Evolutionary conservation across 352 stramenopile species (phyloP), one percentile per base, ranked within the genome.

Genomic region (Saprolegnia parasitica): DNA sequence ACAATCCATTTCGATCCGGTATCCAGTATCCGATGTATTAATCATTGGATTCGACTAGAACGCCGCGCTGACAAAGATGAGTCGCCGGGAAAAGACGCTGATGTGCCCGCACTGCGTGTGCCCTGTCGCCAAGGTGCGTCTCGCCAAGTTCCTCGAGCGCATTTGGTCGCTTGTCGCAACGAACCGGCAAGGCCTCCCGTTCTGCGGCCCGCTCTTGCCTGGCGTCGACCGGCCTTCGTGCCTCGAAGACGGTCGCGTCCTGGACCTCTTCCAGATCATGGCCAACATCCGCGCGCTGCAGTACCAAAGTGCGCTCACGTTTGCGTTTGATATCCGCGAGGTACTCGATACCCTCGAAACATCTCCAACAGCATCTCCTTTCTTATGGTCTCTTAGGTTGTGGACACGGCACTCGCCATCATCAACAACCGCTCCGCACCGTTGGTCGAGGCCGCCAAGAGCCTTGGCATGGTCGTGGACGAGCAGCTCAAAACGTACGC

Each of bases 131-230:
- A 88, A 88, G 71, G 78, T 95, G 18, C 84, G 89, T 61, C 76
- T 95, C 32, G 84, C 78, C 1, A 92, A 89, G 71, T 74, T 81
- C 50, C 71, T 95, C 56, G 87, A 95, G 73, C 84, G 84, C 26
- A 86, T 95, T 46, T 95, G 86, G 87, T 93, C 87, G 1, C 88
- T 84, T 46, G 67, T 95, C 65, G 87, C 84, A 16, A 95, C 85
- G n/a, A 95, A 95, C 72, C 83, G 76, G 18, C 87, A 95, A 71
- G 87, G 84, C 5, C 80, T 90, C 76, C 80, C 87, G 21, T 95
- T 95, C 49, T 92, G 84, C 60, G 82, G 83, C 40, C 87, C 87
- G 3, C 68, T 95, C 15, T 62, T 95, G 26, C 81, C 78, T 47
- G 87, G 87, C 18, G 49, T 95, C 46, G 77, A 87, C 18, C 73